Base-by-base conservation (phyloP, 345 rosid genomes). In the Gossypium turneri region DNA sequence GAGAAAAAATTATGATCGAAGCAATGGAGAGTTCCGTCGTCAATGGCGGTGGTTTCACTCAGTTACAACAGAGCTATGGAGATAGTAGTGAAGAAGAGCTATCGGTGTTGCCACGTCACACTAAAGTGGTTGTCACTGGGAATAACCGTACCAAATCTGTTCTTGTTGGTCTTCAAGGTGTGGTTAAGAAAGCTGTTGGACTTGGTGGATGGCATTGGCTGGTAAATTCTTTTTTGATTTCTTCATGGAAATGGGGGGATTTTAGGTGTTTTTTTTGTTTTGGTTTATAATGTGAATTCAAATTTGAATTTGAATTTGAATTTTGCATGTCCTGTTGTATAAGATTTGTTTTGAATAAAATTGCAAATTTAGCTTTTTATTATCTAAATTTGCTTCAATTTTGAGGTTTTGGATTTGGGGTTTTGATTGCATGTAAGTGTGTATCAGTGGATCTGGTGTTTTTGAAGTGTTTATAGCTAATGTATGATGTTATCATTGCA, bases 191-290 rank as follows among this genome's bases (percentile, higher is more conserved):
- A 83, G 98, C 98, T 41, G 97, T 94, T 73, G 97, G 98, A 2
- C 93, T 89, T 66, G 98, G 98, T 48, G 98, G 98, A 11, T 94
- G 98, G 97, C 97, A 94, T 87, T 94, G 98, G 98, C 97, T 94
- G 90, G 98, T 94, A 73, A 82, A 34, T 34, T 34, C 25, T 77
- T 7, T 20, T 44, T 44, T 53, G 7, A 12, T 12, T 44, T 64
- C 5, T 25, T 59, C 9, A 24, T 24, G 7, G 72, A 48, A 67
- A 48, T 24, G 38, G 72, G 19, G 7, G 72, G 19, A 2, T 48
- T 48, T 73, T 61, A 44, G 25, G 20, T 17, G 44, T 52, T 51
- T 25, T 1, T 73, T 7, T 17, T n/a, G n/a, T 27, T 50, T 20
- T 25, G 25, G 3, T 27, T 52, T 68, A 41, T 38, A 72, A 57